A percentile compares a stretch with the other conserved stretches of the same genome.
phyloP scores from a whole-genome alignment of 75 land plant species.

The Chamaecyparis obtusa region DNA sequence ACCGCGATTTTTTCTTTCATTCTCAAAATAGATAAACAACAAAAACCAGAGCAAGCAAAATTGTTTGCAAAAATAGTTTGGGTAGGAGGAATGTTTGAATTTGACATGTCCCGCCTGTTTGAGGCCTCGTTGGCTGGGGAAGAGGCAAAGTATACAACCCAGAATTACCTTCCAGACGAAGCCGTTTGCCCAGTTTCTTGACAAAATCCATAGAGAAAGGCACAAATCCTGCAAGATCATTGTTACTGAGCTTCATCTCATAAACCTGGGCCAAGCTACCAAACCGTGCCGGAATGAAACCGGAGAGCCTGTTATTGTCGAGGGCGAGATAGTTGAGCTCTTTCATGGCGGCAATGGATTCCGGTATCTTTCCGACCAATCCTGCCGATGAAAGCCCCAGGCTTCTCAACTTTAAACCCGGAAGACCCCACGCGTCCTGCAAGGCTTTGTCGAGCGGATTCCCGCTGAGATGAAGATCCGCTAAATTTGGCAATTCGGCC shows the following conservation, averaged over 20 bases:
- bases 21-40: too few species aligned
- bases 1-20: too few species aligned
- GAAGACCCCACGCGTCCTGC: constrained; percentile 53
- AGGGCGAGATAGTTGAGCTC: constrained; percentile 45
- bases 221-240: constrained; percentile 42
- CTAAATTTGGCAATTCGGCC: constrained; percentile 31
- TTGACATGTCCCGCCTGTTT: not conserved
- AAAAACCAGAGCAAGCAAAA: not conserved
- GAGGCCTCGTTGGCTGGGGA: not conserved
- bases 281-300: constrained; percentile 32
- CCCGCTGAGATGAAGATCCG: constrained; percentile 59
- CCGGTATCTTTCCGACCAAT: constrained; percentile 47
- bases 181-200: constrained; percentile 27
- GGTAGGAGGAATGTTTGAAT: not conserved
- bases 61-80: not conserved
- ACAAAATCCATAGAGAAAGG: constrained; percentile 40
- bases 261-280: constrained; percentile 8
- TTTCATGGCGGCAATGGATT: constrained; percentile 49
- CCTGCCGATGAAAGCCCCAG: constrained; percentile 38
- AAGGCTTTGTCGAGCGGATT: constrained; percentile 54
- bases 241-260: constrained; percentile 51
- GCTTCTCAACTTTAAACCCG: constrained; percentile 27
- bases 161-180: constrained; percentile 41
- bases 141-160: constrained; percentile 25
- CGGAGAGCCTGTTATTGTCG: constrained; percentile 48